These are phyloP conservation scores for Actinomucor elegans DNA, from an alignment of 371 early-diverging fungal species.

Conservation along the genomic window DNA sequence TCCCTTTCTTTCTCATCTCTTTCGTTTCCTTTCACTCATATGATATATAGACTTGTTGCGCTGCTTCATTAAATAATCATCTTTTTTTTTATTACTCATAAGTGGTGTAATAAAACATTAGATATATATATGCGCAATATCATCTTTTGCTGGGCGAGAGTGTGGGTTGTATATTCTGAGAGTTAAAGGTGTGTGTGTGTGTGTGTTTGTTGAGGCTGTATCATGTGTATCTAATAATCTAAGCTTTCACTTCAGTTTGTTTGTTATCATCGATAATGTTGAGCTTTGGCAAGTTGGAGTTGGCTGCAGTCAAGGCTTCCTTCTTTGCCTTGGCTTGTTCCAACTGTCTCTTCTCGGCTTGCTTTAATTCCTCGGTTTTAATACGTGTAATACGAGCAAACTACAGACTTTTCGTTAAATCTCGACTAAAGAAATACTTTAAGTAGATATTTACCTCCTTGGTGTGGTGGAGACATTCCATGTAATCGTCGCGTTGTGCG, in stretches of 20 bases:
- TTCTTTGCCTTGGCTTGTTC: slow-evolving; percentile 48
- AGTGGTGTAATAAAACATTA: not conserved
- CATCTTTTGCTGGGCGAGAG: too few relatives aligned
- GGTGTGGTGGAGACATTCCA: slow-evolving; percentile 82
- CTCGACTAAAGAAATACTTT: not conserved
- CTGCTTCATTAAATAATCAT: too few relatives aligned
- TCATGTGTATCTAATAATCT: not conserved
- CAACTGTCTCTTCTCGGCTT: slow-evolving; percentile 53
- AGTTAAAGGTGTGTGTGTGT: not conserved
- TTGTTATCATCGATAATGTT: slow-evolving; percentile 54
- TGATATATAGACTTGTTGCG: too few relatives aligned
- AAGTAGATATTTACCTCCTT: slow-evolving; percentile 62
- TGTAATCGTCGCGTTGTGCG: slow-evolving; percentile 75
- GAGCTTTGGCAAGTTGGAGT: slow-evolving; percentile 56
- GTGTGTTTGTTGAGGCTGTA: not conserved
- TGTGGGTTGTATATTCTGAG: not conserved
- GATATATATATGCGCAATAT: not conserved
- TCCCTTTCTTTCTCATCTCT: not conserved
- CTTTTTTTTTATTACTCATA: slow-evolving; percentile 2
- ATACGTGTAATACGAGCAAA: slow-evolving; percentile 53
- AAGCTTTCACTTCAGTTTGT: not conserved
- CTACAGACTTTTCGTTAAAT: slow-evolving; percentile 6
- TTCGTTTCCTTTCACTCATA: not conserved
- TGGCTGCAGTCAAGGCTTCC: slow-evolving; percentile 55
- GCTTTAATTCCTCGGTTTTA: slow-evolving; percentile 61